Evolutionary conservation across 768 basidiomycete species (phyloP), one percentile per base, ranked within the genome.

Genomic region (Butyriboletus loyo): DNA sequence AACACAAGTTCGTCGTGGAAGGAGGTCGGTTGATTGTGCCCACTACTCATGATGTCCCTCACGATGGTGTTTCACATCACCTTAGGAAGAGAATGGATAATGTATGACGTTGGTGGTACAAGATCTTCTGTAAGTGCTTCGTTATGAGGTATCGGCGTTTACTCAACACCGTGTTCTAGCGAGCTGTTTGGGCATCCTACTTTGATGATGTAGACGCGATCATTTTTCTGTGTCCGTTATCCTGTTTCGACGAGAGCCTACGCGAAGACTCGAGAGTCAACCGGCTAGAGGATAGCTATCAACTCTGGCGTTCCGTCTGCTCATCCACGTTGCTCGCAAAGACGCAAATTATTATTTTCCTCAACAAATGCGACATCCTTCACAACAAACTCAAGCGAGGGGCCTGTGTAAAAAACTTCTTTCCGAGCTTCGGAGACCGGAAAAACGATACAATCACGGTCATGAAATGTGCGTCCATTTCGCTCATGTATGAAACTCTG

Each of bases 131-230:
- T 88, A 57, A 69, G 65, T 59, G 21, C 35, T 15, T 37, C 5
- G 47, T 46, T 45, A 8, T 46, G 43, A 50, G 27, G 51, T 32
- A 37, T 35, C 22, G 39, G 19, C 50, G 19, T 46, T 46, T 43
- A 49, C 44, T 37, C 25, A 40, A 58, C 60, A 25, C 53, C 46
- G 46, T 50, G 30, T 43, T 39, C 62, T 65, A 89, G 86, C 78
- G 88, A 49, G 76, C 77, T 19, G 85, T 83, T 0, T 92, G 90
- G 89, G 83, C 82, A 64, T 82, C 87, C 4, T 91, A 85, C 68
- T 91, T 92, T 55, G 87, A 91, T 57, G 86, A 89, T 65, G 82
- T 87, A 48, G 83, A 89, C 69, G 83, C 89, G 1, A 89, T 92
- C 66, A 91, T 93, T 60, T 92, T 92, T 72, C 81, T 92, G 34